A percentile compares a stretch with the other conserved stretches of the same genome.
phyloP scores from a whole-genome alignment of 192 early-diverging fungal genomes.

The Coemansia sp. region DNA sequence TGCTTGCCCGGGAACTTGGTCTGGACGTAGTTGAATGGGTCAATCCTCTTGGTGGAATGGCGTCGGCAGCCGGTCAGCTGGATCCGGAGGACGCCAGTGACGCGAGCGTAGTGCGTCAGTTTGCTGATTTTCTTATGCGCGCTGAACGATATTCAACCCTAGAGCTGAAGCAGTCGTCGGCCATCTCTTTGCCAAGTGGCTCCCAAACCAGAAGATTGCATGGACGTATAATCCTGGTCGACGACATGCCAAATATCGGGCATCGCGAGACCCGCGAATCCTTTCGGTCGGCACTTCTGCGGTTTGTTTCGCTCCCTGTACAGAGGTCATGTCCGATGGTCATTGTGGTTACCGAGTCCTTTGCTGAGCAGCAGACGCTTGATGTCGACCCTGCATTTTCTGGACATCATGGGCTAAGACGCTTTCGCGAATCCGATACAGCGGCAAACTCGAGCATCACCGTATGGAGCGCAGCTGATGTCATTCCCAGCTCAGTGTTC shows the following conservation, averaged over 20 bases:
- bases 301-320: constrained; percentile 39
- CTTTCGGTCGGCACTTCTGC: constrained; percentile 54
- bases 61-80: constrained; percentile 8
- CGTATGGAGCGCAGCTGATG: constrained; percentile 35
- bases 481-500: constrained; percentile 31
- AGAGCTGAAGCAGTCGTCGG: neutral
- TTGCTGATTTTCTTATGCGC: constrained; percentile 58
- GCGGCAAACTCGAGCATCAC: constrained; percentile 13
- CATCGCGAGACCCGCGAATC: constrained; percentile 54
- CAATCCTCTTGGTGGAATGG: constrained; percentile 42
- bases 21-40: constrained; percentile 66
- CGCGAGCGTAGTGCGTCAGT: constrained; percentile 51
- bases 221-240: constrained; percentile 59
- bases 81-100: constrained; percentile 23
- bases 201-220: neutral
- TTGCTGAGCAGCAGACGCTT: constrained; percentile 28
- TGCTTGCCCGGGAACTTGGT: constrained; percentile 58
- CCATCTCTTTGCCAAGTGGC: neutral
- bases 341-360: constrained; percentile 43
- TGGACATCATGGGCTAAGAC: neutral
- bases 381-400: constrained; percentile 16
- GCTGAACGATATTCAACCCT: constrained; percentile 57
- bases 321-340: constrained; percentile 47
- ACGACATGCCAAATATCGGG: constrained; percentile 62
- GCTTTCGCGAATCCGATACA: constrained; percentile 15